Evolutionary conservation across 805 yeast species (phyloP), one percentile per base, ranked within the genome.

Genomic region (Sugiyamaella lignohabitans): DNA sequence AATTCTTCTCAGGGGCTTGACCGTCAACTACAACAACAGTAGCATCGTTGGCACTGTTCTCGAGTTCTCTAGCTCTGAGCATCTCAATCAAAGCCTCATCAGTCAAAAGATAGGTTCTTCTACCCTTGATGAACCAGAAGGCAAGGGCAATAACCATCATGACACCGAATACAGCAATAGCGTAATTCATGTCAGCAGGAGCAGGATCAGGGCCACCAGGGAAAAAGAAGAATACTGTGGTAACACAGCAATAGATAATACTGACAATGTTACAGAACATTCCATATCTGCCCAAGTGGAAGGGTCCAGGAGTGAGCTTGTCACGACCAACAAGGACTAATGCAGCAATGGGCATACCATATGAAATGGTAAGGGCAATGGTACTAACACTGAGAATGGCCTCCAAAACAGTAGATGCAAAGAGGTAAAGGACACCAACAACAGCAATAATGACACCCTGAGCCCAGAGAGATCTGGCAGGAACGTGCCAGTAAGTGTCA

Each of bases 361-460:
- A 82, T 0, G 93, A 87, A 16, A 83, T 69, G 40, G 87, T 79
- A 50, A 84, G 66, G 1, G 87, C 75, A n/a, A 84, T 73, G 2
- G 86, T 91, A 4, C 91, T 80, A n/a, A 88, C 82, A 0, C 94
- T 91, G 66, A 85, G 78, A 62, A 86, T 84, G 2, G 93, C 88
- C 62, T 82, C 84, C 63, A 85, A 82, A 0, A 89, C 89, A 3
- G 88, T 76, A 2, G 79, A 68, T 0, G 91, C 82, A 2, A 84
- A 61, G 42, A 85, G 64, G 4, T 89, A 82, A 24, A 85, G 67
- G 3, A 80, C 60, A 0, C 89, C 85, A 35, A 85, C 62, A 2
- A 78, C 43, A 16, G 73, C 73, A 22, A 85, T 76, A 4, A 82
- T 75, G 0, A 64, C 71, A 73, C 81, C 80, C 10, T 87, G 79